Evolutionary conservation across 2,329 filamentous ascomycete species (phyloP).

Genomic region (Penicillium polonicum): DNA sequence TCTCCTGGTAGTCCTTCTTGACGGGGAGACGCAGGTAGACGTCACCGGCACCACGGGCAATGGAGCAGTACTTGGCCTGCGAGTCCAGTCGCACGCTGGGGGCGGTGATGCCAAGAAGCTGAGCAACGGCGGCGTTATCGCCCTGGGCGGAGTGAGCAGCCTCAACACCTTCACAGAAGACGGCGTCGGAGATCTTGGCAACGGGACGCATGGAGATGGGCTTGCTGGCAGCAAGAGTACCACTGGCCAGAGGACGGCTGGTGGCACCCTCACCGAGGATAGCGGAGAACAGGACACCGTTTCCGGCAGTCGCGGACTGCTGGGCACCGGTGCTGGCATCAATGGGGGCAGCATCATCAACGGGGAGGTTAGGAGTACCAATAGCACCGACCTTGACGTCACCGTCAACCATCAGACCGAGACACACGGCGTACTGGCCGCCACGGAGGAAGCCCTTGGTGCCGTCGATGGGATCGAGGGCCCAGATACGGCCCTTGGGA

Average conservation of each 20-base stretch:
- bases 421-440: constrained; percentile 94
- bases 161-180: constrained; percentile 96
- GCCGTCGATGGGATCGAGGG: constrained; percentile 94
- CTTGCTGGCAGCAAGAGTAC: constrained; percentile 49
- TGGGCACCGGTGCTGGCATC: constrained; percentile 71
- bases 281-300: constrained; percentile 85
- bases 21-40: constrained; percentile 89
- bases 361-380: constrained; percentile 90
- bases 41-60: constrained; percentile 89
- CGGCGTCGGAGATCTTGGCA: constrained; percentile 71
- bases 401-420: constrained; percentile 88
- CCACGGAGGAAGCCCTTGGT: constrained; percentile 96
- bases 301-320: constrained; percentile 69
- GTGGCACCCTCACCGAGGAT: constrained; percentile 75
- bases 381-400: constrained; percentile 92
- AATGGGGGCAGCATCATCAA: constrained; percentile 73
- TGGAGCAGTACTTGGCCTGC: constrained; percentile 95
- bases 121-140: constrained; percentile 81
- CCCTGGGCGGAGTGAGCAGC: constrained; percentile 86
- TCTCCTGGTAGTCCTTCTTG: constrained; percentile 87
- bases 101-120: constrained; percentile 80
- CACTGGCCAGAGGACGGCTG: constrained; percentile 69
- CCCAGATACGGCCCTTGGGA: constrained; percentile 70
- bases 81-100: constrained; percentile 95
- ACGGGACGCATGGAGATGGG: constrained; percentile 78